Percentiles rank a stretch among this genome's conserved stretches.
Conservation (phyloP, 78 protist genomes). For the Mastigamoeba balamuthi region DNA sequence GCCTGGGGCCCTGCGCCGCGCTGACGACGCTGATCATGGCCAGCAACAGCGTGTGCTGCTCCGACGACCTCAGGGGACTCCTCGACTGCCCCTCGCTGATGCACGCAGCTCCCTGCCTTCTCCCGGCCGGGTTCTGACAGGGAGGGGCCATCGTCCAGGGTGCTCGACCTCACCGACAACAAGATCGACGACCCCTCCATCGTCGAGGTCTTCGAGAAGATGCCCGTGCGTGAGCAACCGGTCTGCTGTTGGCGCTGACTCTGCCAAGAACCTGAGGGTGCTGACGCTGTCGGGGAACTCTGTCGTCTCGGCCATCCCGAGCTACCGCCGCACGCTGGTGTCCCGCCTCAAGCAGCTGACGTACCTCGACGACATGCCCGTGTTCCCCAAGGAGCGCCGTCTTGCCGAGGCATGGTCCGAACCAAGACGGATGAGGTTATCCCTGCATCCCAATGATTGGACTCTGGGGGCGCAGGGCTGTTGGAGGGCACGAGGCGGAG, state of each 20-base stretch:
- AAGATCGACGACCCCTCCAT: not conserved
- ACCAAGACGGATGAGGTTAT: no score
- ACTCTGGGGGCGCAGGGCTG: no score
- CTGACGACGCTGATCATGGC: not conserved
- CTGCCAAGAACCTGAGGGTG: not conserved
- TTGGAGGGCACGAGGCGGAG: no score
- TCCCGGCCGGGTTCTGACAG: no score
- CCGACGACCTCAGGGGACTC: not conserved
- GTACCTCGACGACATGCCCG: slow-evolving; percentile 69
- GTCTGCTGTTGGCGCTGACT: no score
- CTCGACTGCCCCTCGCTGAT: not conserved
- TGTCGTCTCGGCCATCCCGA: not conserved
- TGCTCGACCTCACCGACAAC: not conserved
- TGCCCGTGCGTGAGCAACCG: no score
- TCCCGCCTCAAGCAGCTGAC: not conserved
- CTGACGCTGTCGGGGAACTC: not conserved
- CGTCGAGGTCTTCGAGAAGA: not conserved
- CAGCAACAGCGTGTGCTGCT: not conserved
- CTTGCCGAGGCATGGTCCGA: slow-evolving; percentile 36
- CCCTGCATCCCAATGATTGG: no score
- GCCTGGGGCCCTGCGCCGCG: not conserved
- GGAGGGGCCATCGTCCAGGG: no score
- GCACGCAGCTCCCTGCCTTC: not conserved
- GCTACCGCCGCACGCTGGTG: slow-evolving; percentile 46
- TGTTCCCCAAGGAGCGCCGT: slow-evolving; percentile 43